These are phyloP conservation scores for Simplicillium sp. DNA, from an alignment of 2,329 filamentous ascomycete species.

Conservation along the genomic window DNA sequence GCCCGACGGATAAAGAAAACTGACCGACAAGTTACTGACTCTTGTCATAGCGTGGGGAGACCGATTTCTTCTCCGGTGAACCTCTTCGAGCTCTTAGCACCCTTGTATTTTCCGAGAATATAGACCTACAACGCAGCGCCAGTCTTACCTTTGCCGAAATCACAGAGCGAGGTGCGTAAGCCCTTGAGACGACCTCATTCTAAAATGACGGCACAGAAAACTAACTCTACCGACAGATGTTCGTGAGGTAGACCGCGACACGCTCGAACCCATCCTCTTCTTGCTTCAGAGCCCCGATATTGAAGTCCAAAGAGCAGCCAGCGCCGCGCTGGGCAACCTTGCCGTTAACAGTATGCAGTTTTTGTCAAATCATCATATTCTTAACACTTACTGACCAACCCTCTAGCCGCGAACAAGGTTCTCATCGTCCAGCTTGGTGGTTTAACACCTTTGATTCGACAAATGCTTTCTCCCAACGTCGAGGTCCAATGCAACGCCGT, in stretches of 20 bases:
- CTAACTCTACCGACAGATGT: conserved; percentile 59
- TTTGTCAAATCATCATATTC: background rate
- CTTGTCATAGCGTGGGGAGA: conserved; percentile 71
- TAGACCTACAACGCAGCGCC: conserved; percentile 92
- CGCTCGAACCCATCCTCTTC: conserved; percentile 90
- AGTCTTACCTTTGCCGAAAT: conserved; percentile 99
- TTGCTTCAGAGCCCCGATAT: conserved; percentile 92
- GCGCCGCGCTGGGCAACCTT: conserved; percentile 88
- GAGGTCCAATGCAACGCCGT: conserved; percentile 99
- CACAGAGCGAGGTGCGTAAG: conserved; percentile 77
- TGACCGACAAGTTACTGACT: conserved; percentile 2
- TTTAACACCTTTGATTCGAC: conserved; percentile 81
- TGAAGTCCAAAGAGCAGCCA: conserved; percentile 93
- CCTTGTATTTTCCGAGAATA: conserved; percentile 96
- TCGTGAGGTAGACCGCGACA: conserved; percentile 87
- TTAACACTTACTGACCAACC: conserved; percentile 28
- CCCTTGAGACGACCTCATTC: conserved; percentile 5
- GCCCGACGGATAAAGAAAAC: background rate
- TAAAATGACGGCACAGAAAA: background rate
- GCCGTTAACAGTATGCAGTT: conserved; percentile 80
- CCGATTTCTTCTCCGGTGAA: conserved; percentile 96
- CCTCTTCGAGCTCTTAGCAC: conserved; percentile 90
- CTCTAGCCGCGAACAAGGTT: conserved; percentile 92
- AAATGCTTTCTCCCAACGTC: conserved; percentile 97
- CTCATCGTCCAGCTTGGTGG: conserved; percentile 89